These are phyloP conservation scores for Phytophthora meadii DNA, from an alignment of 352 stramenopile species.

Conservation along the genomic window DNA sequence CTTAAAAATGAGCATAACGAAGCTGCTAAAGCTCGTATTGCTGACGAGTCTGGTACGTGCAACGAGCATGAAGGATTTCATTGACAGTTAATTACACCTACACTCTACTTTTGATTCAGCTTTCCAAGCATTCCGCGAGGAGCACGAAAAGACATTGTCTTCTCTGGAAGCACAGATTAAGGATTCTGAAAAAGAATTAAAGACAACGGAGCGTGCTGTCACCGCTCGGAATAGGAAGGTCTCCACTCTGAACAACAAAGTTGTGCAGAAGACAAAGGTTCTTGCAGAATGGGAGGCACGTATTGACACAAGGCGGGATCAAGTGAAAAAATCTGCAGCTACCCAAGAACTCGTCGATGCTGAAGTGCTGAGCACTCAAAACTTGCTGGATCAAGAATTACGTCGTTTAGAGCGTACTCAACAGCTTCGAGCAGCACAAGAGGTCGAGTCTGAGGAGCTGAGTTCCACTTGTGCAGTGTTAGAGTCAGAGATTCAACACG, in stretches of 20 bases:
- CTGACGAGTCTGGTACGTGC: constrained; percentile 36
- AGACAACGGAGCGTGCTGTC: constrained; percentile 32
- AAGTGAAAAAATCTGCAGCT: constrained; percentile 23
- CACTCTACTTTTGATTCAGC: constrained; percentile 14
- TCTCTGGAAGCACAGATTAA: constrained; percentile 33
- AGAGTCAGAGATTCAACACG: constrained; percentile 27
- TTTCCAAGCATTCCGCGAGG: constrained; percentile 16
- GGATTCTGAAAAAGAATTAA: constrained; percentile 28
- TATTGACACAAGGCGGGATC: constrained; percentile 19
- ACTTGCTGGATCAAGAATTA: constrained; percentile 20
- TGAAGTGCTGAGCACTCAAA: constrained; percentile 22
- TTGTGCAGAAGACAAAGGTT: constrained; percentile 25
- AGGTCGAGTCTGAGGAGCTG: constrained; percentile 31
- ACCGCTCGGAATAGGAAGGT: constrained; percentile 31
- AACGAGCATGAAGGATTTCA: neutral
- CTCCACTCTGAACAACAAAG: constrained; percentile 27
- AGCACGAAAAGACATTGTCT: constrained; percentile 26
- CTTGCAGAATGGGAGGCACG: constrained; percentile 31
- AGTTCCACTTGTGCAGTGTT: constrained; percentile 26
- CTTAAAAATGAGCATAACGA: constrained; percentile 40
- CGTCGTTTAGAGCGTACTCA: constrained; percentile 10
- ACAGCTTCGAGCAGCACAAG: constrained; percentile 13
- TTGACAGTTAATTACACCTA: constrained; percentile 1
- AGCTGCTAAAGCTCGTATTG: constrained; percentile 17
- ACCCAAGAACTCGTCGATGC: constrained; percentile 31